These are phyloP conservation scores for Penicillium sp. DNA, from an alignment of 2,329 filamentous ascomycete genomes.

Conservation along the genomic window DNA sequence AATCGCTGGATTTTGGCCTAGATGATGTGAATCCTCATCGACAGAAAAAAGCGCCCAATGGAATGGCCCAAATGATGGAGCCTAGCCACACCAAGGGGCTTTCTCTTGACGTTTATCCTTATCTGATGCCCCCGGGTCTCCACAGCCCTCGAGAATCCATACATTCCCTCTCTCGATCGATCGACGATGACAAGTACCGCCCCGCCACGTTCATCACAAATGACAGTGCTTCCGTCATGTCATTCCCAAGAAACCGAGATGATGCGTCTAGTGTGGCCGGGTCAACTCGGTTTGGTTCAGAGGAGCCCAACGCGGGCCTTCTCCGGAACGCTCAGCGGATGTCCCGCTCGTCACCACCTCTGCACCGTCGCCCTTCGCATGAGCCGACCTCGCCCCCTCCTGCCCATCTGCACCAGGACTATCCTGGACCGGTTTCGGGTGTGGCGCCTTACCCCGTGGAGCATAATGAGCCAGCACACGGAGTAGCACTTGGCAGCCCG, in stretches of 20 bases:
- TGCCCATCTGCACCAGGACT: slow-evolving; percentile 14
- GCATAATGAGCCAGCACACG: slow-evolving; percentile 11
- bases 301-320: slow-evolving; percentile 53
- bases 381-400: slow-evolving; percentile 9
- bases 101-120: slow-evolving; percentile 72
- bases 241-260: slow-evolving; percentile 40
- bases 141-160: slow-evolving; percentile 82
- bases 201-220: slow-evolving; percentile 58
- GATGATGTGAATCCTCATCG: slow-evolving; percentile 51
- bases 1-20: slow-evolving; percentile 88
- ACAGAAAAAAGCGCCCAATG: slow-evolving; percentile 44
- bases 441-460: slow-evolving; percentile 9
- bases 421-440: slow-evolving; percentile 13
- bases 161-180: slow-evolving; percentile 76
- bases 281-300: slow-evolving; percentile 47
- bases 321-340: slow-evolving; percentile 59
- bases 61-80: slow-evolving; percentile 42
- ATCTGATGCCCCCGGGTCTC: slow-evolving; percentile 82
- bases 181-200: slow-evolving; percentile 85
- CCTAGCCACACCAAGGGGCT: slow-evolving; percentile 50
- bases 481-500: slow-evolving; percentile 14
- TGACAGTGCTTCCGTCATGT: slow-evolving; percentile 41
- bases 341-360: slow-evolving; percentile 54
- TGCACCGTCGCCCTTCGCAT: slow-evolving; percentile 22
- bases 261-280: slow-evolving; percentile 56